Base-by-base conservation (phyloP, 306 rosid species). In the Ceratonia siliqua region DNA sequence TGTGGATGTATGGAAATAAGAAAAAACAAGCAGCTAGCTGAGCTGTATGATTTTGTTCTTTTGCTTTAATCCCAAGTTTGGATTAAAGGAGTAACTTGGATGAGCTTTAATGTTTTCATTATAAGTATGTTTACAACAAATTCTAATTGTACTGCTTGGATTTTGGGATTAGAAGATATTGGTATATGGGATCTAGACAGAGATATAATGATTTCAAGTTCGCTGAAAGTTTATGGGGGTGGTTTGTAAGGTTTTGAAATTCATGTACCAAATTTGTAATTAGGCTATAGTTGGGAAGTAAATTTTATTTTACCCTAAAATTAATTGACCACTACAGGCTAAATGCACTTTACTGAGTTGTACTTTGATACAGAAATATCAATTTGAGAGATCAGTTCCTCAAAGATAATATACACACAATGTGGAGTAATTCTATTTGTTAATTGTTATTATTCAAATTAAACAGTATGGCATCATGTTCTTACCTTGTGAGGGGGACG, bases 31-130 rank as follows among this genome's bases (percentile, higher is more conserved):
- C n/a, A 24, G 66, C 35, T 78, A 32, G 49, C 20, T 45, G 22
- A 38, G 64, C 25, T 67, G 52, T 58, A 45, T 42, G 70, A 52
- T 53, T 69, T 53, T 64, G 49, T 30, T 57, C 72, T 63, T 64
- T 30, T 42, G 28, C 57, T 70, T n/a, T 32, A 48, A 55, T 62
- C 39, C n/a, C 0, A 22, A 22, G 71, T 55, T 74, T 78, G 53
- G 41, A 39, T 28, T 66, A 45, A 41, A 64, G 57, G 32, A 59
- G 59, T 52, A 7, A 33, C 61, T 57, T 57, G 2, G 71, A 64
- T 45, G 58, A 17, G 62, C 46, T 54, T 36, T 50, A 13, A 10
- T 42, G 35, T 35, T 70, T 39, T 46, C 38, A 5, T 52, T 38
- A 9, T 0, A 22, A 45, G 6, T 43, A n/a, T 11, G 30, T 14